Conservation (phyloP, 208 protist species). For the Phytomonas sp. region DNA sequence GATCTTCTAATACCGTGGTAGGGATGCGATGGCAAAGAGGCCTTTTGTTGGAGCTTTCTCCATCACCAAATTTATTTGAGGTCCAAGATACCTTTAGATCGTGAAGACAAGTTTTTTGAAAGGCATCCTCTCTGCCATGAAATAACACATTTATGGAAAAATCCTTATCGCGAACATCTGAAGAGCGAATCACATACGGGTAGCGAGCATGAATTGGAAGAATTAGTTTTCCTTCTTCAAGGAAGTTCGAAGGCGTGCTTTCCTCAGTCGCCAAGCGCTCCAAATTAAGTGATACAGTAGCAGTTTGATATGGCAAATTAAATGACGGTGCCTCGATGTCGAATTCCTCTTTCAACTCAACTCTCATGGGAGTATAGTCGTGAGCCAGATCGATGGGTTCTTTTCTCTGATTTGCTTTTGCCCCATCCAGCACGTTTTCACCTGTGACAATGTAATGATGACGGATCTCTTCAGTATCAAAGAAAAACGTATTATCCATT, state of each 20-base stretch:
- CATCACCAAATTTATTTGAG: slow-evolving; percentile 14
- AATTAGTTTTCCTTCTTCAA: slow-evolving; percentile 3
- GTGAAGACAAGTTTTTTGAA: slow-evolving; percentile 43
- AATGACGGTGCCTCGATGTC: slow-evolving; percentile 82
- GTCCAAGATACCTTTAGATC: slow-evolving; percentile 18
- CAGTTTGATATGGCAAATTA: slow-evolving; percentile 39
- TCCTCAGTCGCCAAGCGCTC: background rate
- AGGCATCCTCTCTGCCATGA: slow-evolving; percentile 18
- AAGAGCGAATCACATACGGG: slow-evolving; percentile 22
- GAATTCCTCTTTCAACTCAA: slow-evolving; percentile 42
- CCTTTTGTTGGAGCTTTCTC: slow-evolving; percentile 1
- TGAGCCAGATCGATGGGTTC: slow-evolving; percentile 22
- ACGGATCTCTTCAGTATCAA: slow-evolving; percentile 57
- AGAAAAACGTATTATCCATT: slow-evolving; percentile 55
- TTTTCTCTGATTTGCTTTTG: slow-evolving; percentile 3
- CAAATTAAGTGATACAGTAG: slow-evolving; percentile 31
- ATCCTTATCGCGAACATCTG: slow-evolving; percentile 17
- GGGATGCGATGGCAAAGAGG: slow-evolving; percentile 41
- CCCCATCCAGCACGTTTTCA: background rate
- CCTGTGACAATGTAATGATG: slow-evolving; percentile 41
- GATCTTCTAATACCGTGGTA: slow-evolving; percentile 38
- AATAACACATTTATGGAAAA: slow-evolving; percentile 45
- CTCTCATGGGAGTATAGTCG: slow-evolving; percentile 21
- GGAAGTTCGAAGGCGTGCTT: background rate
- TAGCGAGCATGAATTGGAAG: slow-evolving; percentile 81